A percentile compares a stretch with the other conserved stretches of the same genome.
phyloP scores from a whole-genome alignment of 2,329 filamentous ascomycete species.

The Cladosporium sp. region DNA sequence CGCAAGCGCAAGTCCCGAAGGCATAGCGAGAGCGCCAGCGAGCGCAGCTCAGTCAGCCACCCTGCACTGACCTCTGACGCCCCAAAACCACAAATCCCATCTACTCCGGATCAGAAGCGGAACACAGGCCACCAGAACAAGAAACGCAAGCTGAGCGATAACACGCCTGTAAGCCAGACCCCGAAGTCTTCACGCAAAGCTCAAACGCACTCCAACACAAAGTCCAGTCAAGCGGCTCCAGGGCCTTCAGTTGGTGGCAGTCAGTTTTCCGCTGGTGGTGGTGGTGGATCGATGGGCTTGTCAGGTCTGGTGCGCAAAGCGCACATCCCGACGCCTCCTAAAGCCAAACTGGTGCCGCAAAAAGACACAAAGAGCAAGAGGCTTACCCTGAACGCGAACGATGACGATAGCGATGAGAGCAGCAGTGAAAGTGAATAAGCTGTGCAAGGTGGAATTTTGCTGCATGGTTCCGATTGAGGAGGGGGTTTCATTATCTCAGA shows the following conservation, averaged over 20 bases:
- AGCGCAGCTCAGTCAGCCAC: slow-evolving; percentile 4
- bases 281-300: background rate
- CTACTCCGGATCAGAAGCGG: background rate
- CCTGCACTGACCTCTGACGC: background rate
- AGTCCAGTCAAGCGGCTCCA: background rate
- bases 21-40: background rate
- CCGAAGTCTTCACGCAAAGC: background rate
- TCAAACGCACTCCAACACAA: background rate
- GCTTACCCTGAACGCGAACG: background rate
- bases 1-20: background rate
- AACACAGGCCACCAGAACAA: background rate
- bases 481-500: background rate
- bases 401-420: slow-evolving; percentile 8
- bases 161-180: background rate
- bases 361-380: background rate
- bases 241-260: background rate
- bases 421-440: slow-evolving; percentile 1
- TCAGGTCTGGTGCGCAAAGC: slow-evolving; percentile 7
- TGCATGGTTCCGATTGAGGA: background rate
- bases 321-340: slow-evolving; percentile 9
- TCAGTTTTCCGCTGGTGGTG: background rate
- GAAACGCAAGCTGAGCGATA: background rate
- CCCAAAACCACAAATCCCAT: background rate
- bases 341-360: slow-evolving; percentile 1
- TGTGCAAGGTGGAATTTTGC: background rate